Evolutionary conservation across 2,329 filamentous ascomycete genomes (phyloP), one percentile per base, ranked within the genome.

Genomic region (Gnomoniopsis sp.): DNA sequence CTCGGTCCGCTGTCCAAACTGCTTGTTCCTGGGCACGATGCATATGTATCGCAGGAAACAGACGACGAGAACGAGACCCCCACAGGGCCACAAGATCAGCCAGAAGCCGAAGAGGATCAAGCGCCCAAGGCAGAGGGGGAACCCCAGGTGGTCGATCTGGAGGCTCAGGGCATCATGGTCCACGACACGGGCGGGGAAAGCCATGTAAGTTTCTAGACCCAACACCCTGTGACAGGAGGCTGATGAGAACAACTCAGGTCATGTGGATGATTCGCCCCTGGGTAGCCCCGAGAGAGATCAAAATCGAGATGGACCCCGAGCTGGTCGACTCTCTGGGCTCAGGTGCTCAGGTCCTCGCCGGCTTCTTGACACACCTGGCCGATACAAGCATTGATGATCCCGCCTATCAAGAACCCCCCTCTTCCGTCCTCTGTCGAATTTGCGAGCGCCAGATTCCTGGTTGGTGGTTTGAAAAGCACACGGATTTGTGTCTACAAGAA

Each of bases 401-500:
- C 21, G 84, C 84, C 52, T 86, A 88, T 67, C 88, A 93, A 70
- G 87, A 91, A 11, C 91, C 91, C 2, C 92, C 93, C 0, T 80
- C 87, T 12, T 91, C 92, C 0, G 89, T 98, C 4, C 83, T 99
- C 17, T 99, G 95, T 73, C 91, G 95, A 54, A 98, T 99, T 57
- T 99, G 95, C 72, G 95, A 99, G 71, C 90, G 95, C 55, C 91
- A 97, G 63, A 98, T 99, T 61, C 91, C 91, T 4, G 92, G 93
- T 0, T 99, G 95, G 95, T 99, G 95, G 96, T 99, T 99, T 67
- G 95, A 99, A 75, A 99, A 98, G 73, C 95, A 99, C 71, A 96
- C 93, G 2, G 96, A 99, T 68, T 78, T 98, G 21, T 99, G 95
- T 69, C 79, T 97, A 57, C 93, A 98, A 71, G 95, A 99, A 71